Conservation (phyloP, 1,284 basidiomycete genomes). For the Microstroma glucosiphilum region DNA sequence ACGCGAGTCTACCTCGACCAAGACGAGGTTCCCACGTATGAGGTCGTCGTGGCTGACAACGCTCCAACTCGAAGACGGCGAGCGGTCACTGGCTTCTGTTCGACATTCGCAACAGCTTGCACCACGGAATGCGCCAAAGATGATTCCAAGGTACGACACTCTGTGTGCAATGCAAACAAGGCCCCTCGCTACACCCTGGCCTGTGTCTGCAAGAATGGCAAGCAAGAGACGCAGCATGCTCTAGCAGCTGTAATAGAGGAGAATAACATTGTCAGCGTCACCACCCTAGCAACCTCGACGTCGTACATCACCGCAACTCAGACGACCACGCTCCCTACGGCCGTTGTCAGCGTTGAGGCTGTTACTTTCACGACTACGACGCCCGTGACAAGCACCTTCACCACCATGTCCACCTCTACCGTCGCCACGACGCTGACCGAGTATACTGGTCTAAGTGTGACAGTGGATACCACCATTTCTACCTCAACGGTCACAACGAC, state of each 20-base stretch:
- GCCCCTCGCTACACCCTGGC: not conserved
- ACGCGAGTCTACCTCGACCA: not conserved
- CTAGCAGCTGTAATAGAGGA: slow-evolving; percentile 2
- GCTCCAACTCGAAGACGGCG: not conserved
- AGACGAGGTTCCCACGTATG: not conserved
- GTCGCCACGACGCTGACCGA: not conserved
- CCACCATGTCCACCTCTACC: not conserved
- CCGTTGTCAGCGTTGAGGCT: not conserved
- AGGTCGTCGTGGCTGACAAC: not conserved
- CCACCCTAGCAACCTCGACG: slow-evolving; percentile 5
- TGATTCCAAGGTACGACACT: not conserved
- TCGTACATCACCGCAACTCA: slow-evolving; percentile 6
- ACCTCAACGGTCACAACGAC: slow-evolving; percentile 3
- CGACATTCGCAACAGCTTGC: not conserved
- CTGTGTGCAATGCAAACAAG: not conserved
- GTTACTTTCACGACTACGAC: slow-evolving; percentile 1
- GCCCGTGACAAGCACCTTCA: not conserved
- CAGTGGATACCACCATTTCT: not conserved
- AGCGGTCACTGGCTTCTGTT: not conserved
- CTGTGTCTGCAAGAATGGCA: slow-evolving; percentile 7
- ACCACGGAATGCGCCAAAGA: not conserved
- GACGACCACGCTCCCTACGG: slow-evolving; percentile 11
- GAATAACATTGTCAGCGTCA: slow-evolving; percentile 7
- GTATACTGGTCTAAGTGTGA: not conserved
- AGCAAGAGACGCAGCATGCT: slow-evolving; percentile 10